Evolutionary conservation across 129 eudicot species (phyloP), one percentile per base, ranked within the genome.

Genomic region (Pulicaria dysenterica): DNA sequence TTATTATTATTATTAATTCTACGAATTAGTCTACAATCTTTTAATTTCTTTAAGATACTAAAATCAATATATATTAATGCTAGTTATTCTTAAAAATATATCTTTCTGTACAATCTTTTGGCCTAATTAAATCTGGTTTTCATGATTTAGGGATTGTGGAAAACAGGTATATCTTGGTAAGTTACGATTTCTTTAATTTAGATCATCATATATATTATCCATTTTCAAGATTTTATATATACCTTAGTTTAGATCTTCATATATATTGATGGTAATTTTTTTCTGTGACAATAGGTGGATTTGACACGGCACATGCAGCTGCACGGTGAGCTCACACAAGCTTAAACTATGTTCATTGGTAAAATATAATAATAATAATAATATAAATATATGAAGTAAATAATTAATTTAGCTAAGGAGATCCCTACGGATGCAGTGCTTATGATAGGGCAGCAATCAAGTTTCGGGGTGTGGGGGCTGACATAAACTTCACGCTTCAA

Each of bases 161-260:
- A 91, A 91, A 78, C 97, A 91, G 81, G 93, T 91, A 45, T 91
- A 91, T 77, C 86, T 88, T 61, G 97, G 97, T 86, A 78, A 60
- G 80, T 41, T 51, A 8, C 24, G 14, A 10, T 50, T 11, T 40
- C 8, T 12, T 49, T 24, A 43, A 8, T 79, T 73, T 49, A 37
- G 4, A 50, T 45, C 8, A 40, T 31, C 6, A 24, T 19, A 9
- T 48, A 55, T 64, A 59, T 72, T 15, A 47, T 37, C 15, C 9
- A 43, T 70, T 40, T 36, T 46, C 66, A 71, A 12, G 55, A 71
- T 71, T 1, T n/a, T n/a, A n/a, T n/a, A 1, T 12, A 5, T 5
- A n/a, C 37, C 14, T 6, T 31, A 19, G n/a, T n/a, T n/a, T n/a
- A n/a, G n/a, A n/a, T n/a, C n/a, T 24, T 60, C 17, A 4, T 6